These are phyloP conservation scores for Plasmodium relictum DNA, from an alignment of 169 alveolate species.

Conservation along the genomic window DNA sequence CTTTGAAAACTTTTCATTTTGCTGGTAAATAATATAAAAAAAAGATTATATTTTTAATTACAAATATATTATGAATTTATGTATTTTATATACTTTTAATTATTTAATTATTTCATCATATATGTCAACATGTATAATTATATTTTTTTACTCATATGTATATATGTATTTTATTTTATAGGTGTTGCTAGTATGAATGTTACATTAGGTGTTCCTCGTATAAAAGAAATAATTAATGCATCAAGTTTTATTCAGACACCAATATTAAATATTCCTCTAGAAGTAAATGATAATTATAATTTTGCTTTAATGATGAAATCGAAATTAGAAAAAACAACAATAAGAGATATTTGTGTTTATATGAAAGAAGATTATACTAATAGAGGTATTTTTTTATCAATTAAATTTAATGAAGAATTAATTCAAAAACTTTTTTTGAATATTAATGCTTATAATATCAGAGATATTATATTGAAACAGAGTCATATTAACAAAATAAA, in stretches of 20 bases:
- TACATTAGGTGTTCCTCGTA: conserved; percentile 99
- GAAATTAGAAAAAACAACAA: conserved; percentile 91
- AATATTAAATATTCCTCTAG: conserved; percentile 92
- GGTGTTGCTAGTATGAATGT: conserved; percentile 98
- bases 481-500: conserved; percentile 89
- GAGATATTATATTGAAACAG: conserved; percentile 87
- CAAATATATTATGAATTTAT: too few relatives aligned
- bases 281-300: conserved; percentile 79
- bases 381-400: conserved; percentile 91
- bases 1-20: conserved; percentile 99
- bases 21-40: conserved; percentile 85
- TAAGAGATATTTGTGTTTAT: conserved; percentile 88
- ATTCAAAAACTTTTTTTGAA: conserved; percentile 90
- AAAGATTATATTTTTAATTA: not conserved
- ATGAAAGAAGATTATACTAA: conserved; percentile 94
- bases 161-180: conserved; percentile 35
- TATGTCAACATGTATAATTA: not conserved
- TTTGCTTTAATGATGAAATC: conserved; percentile 93
- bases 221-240: conserved; percentile 98
- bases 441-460: conserved; percentile 89
- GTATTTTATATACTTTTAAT: too few relatives aligned
- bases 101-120: too few relatives aligned
- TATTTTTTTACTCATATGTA: not conserved
- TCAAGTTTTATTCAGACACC: conserved; percentile 97
- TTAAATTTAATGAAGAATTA: conserved; percentile 91